A percentile compares a stretch with the other conserved stretches of the same genome.
Conservation (phyloP, 495 filamentous ascomycete genomes). For the Annulohypoxylon moriforme region DNA sequence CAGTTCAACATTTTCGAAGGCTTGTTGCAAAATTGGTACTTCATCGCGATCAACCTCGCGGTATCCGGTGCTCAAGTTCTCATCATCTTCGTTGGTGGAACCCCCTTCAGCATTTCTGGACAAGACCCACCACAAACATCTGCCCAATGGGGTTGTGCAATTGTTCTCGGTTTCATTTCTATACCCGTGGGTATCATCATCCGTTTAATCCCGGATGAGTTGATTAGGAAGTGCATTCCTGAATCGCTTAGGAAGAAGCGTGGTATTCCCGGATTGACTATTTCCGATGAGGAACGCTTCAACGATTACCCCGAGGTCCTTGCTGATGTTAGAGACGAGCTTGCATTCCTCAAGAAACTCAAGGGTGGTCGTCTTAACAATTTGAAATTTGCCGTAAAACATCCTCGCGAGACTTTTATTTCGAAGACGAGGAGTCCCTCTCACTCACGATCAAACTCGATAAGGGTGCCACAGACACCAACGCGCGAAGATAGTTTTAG, state of each 20-base stretch:
- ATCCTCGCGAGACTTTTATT: constrained; percentile 79
- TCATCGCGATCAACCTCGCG: constrained; percentile 81
- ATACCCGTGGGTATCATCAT: constrained; percentile 79
- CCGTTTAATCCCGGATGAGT: constrained; percentile 67
- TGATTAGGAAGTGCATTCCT: constrained; percentile 73
- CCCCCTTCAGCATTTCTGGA: constrained; percentile 75
- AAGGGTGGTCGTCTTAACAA: constrained; percentile 91
- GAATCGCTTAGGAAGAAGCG: constrained; percentile 74
- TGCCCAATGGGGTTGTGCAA: constrained; percentile 79
- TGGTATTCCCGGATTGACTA: constrained; percentile 59
- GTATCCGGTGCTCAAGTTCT: constrained; percentile 84
- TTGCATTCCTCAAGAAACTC: constrained; percentile 88
- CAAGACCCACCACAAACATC: constrained; percentile 60
- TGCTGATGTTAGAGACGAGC: constrained; percentile 81
- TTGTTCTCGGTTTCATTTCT: constrained; percentile 76
- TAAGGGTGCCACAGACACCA: constrained; percentile 71
- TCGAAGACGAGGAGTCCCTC: constrained; percentile 79
- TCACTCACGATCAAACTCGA: constrained; percentile 76
- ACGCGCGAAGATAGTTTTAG: constrained; percentile 65
- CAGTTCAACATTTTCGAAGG: constrained; percentile 91
- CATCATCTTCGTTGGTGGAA: constrained; percentile 80
- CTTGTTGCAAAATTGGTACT: constrained; percentile 80
- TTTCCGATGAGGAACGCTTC: constrained; percentile 80
- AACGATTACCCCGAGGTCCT: constrained; percentile 76
- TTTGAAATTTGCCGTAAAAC: constrained; percentile 83